Percentiles rank a stretch among this genome's conserved stretches.
phyloP scores from a whole-genome alignment of 306 rosid species.

The Pyrus bretschneideri region DNA sequence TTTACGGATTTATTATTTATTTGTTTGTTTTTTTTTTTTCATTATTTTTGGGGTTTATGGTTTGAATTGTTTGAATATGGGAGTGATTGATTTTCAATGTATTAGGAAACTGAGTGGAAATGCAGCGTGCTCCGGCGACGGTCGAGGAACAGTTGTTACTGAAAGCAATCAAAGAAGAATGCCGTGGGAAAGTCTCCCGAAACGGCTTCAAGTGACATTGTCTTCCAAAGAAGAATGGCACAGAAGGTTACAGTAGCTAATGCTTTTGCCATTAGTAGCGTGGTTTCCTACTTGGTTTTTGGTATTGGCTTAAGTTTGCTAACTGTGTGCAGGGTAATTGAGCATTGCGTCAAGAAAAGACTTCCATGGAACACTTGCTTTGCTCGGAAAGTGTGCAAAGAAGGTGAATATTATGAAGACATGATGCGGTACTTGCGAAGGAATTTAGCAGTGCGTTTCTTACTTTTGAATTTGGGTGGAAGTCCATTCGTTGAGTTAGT shows the following conservation, averaged over 20 bases:
- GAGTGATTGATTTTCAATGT: neutral
- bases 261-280: neutral
- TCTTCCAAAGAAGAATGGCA: conserved; percentile 89
- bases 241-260: conserved; percentile 42
- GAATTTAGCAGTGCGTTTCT: conserved; percentile 69
- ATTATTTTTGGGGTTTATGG: neutral
- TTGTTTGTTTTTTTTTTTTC: neutral
- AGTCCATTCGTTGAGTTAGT: conserved; percentile 14
- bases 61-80: conserved; percentile 2
- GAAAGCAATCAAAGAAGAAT: conserved; percentile 77
- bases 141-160: conserved; percentile 62
- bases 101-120: conserved; percentile 31
- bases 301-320: neutral
- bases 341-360: conserved; percentile 84
- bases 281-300: neutral
- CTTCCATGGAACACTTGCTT: conserved; percentile 74
- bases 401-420: conserved; percentile 79
- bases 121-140: conserved; percentile 58
- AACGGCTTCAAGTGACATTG: conserved; percentile 62
- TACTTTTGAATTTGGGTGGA: conserved; percentile 16
- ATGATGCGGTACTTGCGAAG: conserved; percentile 82
- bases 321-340: conserved; percentile 57
- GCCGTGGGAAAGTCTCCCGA: conserved; percentile 79
- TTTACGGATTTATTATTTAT: neutral
- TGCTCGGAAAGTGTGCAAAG: conserved; percentile 71